A percentile compares a stretch with the other conserved stretches of the same genome.
These are phyloP conservation scores for Saturnispora diversa DNA, from an alignment of 805 yeast species.

Conservation along the genomic window DNA sequence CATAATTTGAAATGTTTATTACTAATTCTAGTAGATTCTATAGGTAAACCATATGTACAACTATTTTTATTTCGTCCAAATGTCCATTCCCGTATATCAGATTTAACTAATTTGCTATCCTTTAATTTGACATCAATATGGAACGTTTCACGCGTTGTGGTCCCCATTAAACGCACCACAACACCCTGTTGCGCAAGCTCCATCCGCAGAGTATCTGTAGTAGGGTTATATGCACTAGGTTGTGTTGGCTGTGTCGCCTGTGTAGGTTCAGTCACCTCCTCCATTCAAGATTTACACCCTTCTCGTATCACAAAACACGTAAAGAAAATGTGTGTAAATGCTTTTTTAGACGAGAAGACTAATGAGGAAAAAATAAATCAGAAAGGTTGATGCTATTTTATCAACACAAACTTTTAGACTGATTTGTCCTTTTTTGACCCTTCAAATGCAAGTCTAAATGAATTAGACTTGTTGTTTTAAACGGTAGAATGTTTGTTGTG, in stretches of 20 bases:
- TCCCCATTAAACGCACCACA: conserved; percentile 32
- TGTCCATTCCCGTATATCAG: conserved; percentile 26
- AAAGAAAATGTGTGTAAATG: not conserved
- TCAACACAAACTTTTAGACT: too few relatives aligned
- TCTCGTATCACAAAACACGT: too few relatives aligned
- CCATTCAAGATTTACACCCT: not conserved
- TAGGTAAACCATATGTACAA: conserved; percentile 56
- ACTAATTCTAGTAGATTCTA: conserved; percentile 58
- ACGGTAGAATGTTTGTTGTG: too few relatives aligned
- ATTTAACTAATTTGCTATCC: conserved; percentile 8
- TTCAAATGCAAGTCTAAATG: too few relatives aligned
- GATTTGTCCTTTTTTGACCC: too few relatives aligned
- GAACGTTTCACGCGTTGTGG: conserved; percentile 22
- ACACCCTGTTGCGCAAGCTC: conserved; percentile 26
- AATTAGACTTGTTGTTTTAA: too few relatives aligned
- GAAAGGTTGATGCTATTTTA: too few relatives aligned
- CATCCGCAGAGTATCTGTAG: conserved; percentile 20
- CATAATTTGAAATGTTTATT: conserved; percentile 64
- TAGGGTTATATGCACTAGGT: conserved; percentile 27
- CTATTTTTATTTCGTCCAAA: conserved; percentile 61
- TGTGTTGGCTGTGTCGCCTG: conserved; percentile 34
- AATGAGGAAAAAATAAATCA: too few relatives aligned
- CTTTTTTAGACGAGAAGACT: too few relatives aligned
- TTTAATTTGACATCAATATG: conserved; percentile 27
- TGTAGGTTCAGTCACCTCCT: conserved; percentile 14